Evolutionary conservation across 768 basidiomycete genomes (phyloP).

Genomic region (Mycena indigotica): DNA sequence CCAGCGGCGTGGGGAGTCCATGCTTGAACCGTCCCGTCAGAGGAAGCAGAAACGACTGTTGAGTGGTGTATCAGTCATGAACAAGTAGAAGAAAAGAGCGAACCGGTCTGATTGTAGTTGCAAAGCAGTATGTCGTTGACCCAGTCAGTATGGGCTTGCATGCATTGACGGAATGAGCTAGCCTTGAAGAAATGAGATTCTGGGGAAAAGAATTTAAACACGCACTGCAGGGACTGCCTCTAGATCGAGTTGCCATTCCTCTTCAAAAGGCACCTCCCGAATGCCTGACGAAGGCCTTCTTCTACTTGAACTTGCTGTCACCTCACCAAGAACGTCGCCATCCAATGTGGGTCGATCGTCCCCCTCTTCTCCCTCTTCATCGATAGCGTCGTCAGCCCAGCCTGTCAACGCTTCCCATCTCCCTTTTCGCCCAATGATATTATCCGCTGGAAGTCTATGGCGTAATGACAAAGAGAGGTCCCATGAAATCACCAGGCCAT

Average conservation of each 20-base stretch:
- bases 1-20: constrained; percentile 82
- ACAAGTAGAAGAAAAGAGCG: constrained; percentile 24
- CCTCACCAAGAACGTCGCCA: constrained; percentile 79
- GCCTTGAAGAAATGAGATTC: constrained; percentile 35
- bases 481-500: constrained; percentile 87
- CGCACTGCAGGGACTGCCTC: constrained; percentile 52
- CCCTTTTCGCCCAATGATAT: constrained; percentile 28
- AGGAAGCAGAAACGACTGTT: constrained; percentile 87
- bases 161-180: constrained; percentile 80
- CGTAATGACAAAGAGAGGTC: constrained; percentile 55
- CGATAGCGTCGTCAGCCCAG: constrained; percentile 71
- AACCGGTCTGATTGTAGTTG: constrained; percentile 87
- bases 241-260: constrained; percentile 78
- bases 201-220: constrained; percentile 26
- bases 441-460: constrained; percentile 25
- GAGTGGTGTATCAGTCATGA: constrained; percentile 10
- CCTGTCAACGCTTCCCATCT: constrained; percentile 86
- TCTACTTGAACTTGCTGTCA: constrained; percentile 35
- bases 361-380: constrained; percentile 65
- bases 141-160: constrained; percentile 93
- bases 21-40: constrained; percentile 90
- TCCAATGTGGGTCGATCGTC: constrained; percentile 62
- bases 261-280: constrained; percentile 60
- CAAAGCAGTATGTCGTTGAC: constrained; percentile 92
- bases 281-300: constrained; percentile 39